These are phyloP conservation scores for Plectosphaerella cucumerina DNA, from an alignment of 2,329 filamentous ascomycete genomes.

Conservation along the genomic window DNA sequence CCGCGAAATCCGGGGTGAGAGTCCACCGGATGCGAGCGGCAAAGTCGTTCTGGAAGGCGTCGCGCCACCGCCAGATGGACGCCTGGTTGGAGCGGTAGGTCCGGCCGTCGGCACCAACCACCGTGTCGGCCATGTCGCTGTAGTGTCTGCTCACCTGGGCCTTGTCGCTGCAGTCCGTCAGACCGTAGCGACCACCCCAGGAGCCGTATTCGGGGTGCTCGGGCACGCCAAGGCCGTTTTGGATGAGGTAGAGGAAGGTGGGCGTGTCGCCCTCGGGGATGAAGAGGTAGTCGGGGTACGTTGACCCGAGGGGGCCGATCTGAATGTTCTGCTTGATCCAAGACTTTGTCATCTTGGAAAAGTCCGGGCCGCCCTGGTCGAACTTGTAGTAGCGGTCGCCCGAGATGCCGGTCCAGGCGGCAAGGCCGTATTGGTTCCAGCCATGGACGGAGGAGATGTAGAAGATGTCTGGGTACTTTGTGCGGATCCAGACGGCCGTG, in stretches of 20 bases:
- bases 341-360: constrained; percentile 37
- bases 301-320: constrained; percentile 35
- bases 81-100: constrained; percentile 21
- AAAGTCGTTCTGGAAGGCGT: constrained; percentile 35
- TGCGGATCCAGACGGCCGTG: constrained; percentile 50
- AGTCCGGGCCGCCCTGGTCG: constrained; percentile 1
- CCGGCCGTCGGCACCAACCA: constrained; percentile 20
- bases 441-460: constrained; percentile 52
- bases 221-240: constrained; percentile 40
- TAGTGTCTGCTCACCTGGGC: constrained; percentile 9
- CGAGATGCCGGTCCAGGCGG: constrained; percentile 54
- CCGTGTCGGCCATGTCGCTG: constrained; percentile 20
- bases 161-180: neutral
- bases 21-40: constrained; percentile 35
- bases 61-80: constrained; percentile 35
- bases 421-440: constrained; percentile 49
- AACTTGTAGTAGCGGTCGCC: constrained; percentile 2
- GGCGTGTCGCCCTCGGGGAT: constrained; percentile 50
- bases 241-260: constrained; percentile 42
- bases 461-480: constrained; percentile 46
- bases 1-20: constrained; percentile 15
- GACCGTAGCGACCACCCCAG: constrained; percentile 43
- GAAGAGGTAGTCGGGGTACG: constrained; percentile 41
- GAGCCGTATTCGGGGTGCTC: constrained; percentile 42
- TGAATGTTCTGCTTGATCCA: constrained; percentile 52